Conservation (phyloP, 306 rosid genomes). For the Fragaria nilgerrensis region DNA sequence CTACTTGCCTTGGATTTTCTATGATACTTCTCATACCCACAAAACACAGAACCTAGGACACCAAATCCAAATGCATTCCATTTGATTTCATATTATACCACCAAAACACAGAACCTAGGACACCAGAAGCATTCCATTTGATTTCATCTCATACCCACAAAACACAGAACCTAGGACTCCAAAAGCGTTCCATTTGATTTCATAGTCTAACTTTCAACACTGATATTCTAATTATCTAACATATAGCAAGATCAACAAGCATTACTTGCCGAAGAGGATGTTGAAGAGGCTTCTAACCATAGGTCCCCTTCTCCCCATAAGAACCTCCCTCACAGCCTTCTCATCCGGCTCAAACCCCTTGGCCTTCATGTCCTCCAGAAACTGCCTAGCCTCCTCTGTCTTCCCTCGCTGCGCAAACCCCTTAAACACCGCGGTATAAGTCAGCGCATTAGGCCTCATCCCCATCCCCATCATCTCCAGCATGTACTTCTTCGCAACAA, state of each 20-base stretch:
- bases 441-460: conserved; percentile 59
- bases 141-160: neutral
- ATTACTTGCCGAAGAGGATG: conserved; percentile 1
- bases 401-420: conserved; percentile 46
- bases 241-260: neutral
- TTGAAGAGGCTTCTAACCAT: neutral
- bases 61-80: neutral
- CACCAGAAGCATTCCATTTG: neutral
- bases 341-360: conserved; percentile 1
- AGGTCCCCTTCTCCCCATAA: neutral
- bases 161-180: neutral
- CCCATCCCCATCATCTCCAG: conserved; percentile 72
- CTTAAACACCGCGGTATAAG: conserved; percentile 57
- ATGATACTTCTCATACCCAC: neutral
- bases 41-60: neutral
- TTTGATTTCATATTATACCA: neutral
- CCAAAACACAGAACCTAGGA: neutral
- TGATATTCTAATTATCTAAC: neutral
- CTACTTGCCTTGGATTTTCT: neutral
- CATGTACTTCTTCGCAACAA: conserved; percentile 49
- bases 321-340: neutral
- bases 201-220: neutral
- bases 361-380: conserved; percentile 29
- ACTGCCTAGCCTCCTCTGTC: conserved; percentile 46
- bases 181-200: neutral